These are phyloP conservation scores for Pythium vanterpoolii DNA, from an alignment of 352 stramenopile genomes.

Conservation along the genomic window DNA sequence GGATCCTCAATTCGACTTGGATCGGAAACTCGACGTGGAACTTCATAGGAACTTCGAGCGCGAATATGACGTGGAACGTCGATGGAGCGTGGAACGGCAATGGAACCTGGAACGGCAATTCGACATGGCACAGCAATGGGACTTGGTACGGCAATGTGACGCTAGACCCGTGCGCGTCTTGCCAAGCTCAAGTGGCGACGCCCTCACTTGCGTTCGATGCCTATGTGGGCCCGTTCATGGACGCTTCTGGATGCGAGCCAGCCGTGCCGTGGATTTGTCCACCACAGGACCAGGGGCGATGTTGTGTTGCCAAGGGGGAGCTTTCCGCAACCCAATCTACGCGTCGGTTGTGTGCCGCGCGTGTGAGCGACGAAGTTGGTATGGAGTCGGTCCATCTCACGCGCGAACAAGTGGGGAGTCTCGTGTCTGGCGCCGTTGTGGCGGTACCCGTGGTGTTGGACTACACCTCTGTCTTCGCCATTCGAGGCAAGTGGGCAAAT, in stretches of 20 bases:
- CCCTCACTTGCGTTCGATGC: conserved; percentile 3
- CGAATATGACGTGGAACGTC: neutral
- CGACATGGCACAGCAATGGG: neutral
- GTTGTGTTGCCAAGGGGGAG: conserved; percentile 13
- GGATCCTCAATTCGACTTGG: neutral
- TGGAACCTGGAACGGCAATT: neutral
- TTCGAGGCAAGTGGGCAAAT: conserved; percentile 19
- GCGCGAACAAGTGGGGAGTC: conserved; percentile 1
- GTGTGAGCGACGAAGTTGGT: neutral
- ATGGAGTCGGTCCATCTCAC: conserved; percentile 4
- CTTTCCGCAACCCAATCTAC: neutral
- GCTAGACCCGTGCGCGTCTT: conserved; percentile 11
- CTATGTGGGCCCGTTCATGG: conserved; percentile 15
- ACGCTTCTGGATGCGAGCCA: conserved; percentile 6
- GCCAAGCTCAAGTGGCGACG: conserved; percentile 1
- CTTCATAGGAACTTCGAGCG: neutral
- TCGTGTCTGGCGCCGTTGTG: conserved; percentile 1
- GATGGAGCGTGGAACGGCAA: neutral
- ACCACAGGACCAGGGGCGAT: conserved; percentile 10
- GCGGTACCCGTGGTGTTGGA: conserved; percentile 1
- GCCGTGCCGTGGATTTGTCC: conserved; percentile 26
- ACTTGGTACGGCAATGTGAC: conserved; percentile 1
- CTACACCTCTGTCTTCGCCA: conserved; percentile 4
- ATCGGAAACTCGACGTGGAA: neutral
- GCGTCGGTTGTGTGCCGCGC: conserved; percentile 10